phyloP scores from a whole-genome alignment of 2,329 filamentous ascomycete genomes.

The Leptographium procerum region DNA sequence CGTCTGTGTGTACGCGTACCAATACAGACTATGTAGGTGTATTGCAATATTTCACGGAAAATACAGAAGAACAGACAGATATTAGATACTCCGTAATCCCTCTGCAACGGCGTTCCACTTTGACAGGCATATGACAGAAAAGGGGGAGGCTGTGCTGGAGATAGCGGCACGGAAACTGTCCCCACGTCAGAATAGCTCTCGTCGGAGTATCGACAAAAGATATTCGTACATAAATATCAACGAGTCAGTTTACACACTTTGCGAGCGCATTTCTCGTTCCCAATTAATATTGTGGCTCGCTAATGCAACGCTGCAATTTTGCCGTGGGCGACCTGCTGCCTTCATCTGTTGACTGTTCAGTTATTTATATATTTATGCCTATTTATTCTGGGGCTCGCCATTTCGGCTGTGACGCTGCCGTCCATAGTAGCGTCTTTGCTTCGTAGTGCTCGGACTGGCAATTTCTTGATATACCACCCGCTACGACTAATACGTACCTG shows the following conservation, averaged over 20 bases:
- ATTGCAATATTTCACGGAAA: not conserved
- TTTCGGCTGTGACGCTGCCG: not conserved
- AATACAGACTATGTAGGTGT: too few species aligned
- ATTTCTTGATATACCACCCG: not conserved
- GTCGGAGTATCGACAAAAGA: not conserved
- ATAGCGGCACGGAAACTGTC: not conserved
- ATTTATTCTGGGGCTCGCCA: not conserved
- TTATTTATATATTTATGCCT: slow-evolving; percentile 3
- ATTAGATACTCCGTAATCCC: not conserved
- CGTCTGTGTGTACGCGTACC: too few species aligned
- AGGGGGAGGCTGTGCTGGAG: slow-evolving; percentile 1
- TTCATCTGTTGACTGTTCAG: not conserved
- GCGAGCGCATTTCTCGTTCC: not conserved
- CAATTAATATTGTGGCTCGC: not conserved
- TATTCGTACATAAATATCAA: not conserved
- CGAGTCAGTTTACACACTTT: too few species aligned
- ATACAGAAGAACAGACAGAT: not conserved
- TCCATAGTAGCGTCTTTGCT: too few species aligned
- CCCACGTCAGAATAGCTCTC: not conserved
- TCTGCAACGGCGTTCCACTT: not conserved
- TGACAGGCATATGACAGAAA: not conserved
- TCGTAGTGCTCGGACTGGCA: not conserved
- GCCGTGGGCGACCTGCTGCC: not conserved
- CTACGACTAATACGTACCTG: not conserved
- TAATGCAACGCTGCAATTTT: not conserved